These are phyloP conservation scores for Puccinia coronata DNA, from an alignment of 1,284 basidiomycete species.

Conservation along the genomic window DNA sequence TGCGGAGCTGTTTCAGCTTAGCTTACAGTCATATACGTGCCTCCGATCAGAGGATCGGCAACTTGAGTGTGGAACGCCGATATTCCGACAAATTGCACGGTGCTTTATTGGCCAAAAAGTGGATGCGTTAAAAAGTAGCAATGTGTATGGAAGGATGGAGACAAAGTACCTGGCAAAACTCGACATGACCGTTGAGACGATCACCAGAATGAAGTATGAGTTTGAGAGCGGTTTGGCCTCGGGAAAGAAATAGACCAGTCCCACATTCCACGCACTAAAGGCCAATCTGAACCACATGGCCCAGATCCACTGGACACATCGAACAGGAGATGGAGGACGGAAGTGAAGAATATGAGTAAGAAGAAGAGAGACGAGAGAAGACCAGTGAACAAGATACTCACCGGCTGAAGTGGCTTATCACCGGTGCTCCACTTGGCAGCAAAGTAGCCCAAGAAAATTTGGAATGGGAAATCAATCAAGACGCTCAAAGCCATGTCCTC, in stretches of 20 bases:
- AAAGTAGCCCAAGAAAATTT: constrained; percentile 93
- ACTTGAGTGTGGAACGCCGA: constrained; percentile 97
- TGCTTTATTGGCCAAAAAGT: constrained; percentile 64
- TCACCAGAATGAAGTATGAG: constrained; percentile 78
- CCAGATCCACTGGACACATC: constrained; percentile 73
- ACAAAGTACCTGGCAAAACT: constrained; percentile 76
- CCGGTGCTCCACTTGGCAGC: constrained; percentile 77
- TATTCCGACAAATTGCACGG: constrained; percentile 96
- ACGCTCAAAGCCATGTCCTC: constrained; percentile 95
- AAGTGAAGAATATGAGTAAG: constrained; percentile 1
- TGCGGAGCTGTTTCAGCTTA: neutral
- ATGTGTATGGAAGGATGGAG: constrained; percentile 5
- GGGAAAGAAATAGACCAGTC: constrained; percentile 84
- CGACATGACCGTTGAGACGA: constrained; percentile 76
- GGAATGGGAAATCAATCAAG: constrained; percentile 96
- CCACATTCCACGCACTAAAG: constrained; percentile 70
- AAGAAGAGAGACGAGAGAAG: neutral
- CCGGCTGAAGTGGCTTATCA: constrained; percentile 59
- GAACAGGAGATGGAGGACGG: constrained; percentile 61
- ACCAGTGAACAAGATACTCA: constrained; percentile 43
- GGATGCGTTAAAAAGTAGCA: constrained; percentile 1
- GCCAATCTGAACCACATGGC: constrained; percentile 85
- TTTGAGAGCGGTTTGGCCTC: constrained; percentile 68
- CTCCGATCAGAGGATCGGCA: constrained; percentile 94
- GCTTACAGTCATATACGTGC: constrained; percentile 93